These are phyloP conservation scores for Gleditsia sinensis DNA, from an alignment of 306 rosid species.

Conservation along the genomic window DNA sequence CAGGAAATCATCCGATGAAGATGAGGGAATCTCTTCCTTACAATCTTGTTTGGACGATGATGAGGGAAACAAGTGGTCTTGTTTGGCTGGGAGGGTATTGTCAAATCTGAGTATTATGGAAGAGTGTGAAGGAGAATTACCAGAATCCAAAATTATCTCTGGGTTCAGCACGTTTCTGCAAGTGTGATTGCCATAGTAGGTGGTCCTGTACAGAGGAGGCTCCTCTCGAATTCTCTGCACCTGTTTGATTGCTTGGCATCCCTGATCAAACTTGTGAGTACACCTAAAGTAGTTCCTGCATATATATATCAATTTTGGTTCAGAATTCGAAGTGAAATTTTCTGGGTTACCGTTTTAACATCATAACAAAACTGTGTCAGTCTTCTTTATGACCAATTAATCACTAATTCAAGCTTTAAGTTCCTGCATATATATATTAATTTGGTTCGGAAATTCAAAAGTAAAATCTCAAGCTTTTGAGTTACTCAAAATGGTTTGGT, in stretches of 20 bases:
- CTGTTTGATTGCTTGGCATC: conserved; percentile 74
- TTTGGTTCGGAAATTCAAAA: no score
- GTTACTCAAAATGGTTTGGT: no score
- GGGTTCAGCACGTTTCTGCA: conserved; percentile 48
- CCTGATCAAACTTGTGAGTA: conserved; percentile 70
- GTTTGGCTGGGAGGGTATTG: conserved; percentile 29
- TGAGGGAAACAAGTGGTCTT: conserved; percentile 27
- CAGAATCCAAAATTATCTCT: conserved; percentile 54
- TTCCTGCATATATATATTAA: no score
- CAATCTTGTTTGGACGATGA: conserved; percentile 32
- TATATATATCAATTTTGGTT: background rate
- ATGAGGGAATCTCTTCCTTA: conserved; percentile 32
- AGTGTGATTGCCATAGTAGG: conserved; percentile 59
- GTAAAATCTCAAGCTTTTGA: no score
- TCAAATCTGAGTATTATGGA: conserved; percentile 52
- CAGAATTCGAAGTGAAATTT: background rate
- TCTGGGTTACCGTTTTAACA: no score
- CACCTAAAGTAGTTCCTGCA: conserved; percentile 78
- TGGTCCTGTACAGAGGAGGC: conserved; percentile 54
- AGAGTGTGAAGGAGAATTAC: conserved; percentile 34
- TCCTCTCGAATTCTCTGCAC: conserved; percentile 62
- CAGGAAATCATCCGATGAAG: conserved; percentile 41
- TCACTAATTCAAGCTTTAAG: no score
- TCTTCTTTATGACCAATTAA: no score
- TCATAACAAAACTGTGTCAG: no score